Evolutionary conservation across 495 filamentous ascomycete genomes (phyloP), one percentile per base, ranked within the genome.

Genomic region (Penicillium longicatenatum): DNA sequence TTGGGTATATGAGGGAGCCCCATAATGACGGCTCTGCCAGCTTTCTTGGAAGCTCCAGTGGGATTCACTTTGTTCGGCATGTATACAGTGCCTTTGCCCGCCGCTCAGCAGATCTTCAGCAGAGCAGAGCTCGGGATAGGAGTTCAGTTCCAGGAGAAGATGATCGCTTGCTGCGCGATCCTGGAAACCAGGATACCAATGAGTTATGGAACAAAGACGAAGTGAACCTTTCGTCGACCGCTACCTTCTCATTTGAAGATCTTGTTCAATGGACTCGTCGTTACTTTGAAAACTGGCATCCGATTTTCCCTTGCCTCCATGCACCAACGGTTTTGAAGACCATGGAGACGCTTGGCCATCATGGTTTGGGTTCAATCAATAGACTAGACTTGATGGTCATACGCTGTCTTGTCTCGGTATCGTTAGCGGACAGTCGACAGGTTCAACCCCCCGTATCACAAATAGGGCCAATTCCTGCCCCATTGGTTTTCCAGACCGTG

Each of bases 201-300:
- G 63, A 59, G 4, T 42, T 77, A 10, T 77, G 74, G 74, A 43
- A 45, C 6, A 54, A 56, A 14, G 52, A 69, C 6, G 74, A 77
- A 48, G 8, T 77, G 31, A 44, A 71, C 19, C 48, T 51, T 24
- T 52, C 50, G 4, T 33, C 48, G 6, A 57, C 44, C 49, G 51
- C 58, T 16, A 19, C 50, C 7, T 56, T 63, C 17, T 44, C 63
- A 1, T 77, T 77, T 41, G 72, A 74, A 6, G 59, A 68, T 19
- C 58, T 79, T 35, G 63, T 76, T 8, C 61, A 57, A 9, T 77
- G 73, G 72, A 77, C 73, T 4, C 64, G 65, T 26, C 63, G 55
- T n/a, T 82, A 80, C 56, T 82, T 82, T 61, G 67, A 74, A 16
- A 65, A 72, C 39, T 82, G 79, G 79, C 78, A 82, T 63, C 75